Evolutionary conservation across 208 protist genomes (phyloP).

Genomic region (Trypanosoma cruzi): DNA sequence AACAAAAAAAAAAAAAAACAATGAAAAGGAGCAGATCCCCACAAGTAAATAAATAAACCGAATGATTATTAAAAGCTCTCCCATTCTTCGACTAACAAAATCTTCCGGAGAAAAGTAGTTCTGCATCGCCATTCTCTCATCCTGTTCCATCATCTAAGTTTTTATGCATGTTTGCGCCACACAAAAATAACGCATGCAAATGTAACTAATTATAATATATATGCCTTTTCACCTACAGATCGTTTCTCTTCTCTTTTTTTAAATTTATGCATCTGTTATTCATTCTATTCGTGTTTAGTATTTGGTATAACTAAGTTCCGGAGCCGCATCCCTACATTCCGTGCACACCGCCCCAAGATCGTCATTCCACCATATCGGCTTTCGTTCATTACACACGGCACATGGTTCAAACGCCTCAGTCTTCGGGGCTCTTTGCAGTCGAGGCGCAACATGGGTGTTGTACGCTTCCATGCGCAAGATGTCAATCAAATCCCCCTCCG

Average conservation of each 20-base stretch:
- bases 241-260: background rate
- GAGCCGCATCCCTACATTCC: conserved; percentile 54
- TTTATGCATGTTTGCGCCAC: too few species aligned
- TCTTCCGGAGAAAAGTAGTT: too few species aligned
- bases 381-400: conserved; percentile 64
- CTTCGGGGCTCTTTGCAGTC: conserved; percentile 78
- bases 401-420: conserved; percentile 86
- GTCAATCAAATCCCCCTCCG: conserved; percentile 52
- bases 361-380: conserved; percentile 78
- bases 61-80: too few species aligned
- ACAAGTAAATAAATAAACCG: too few species aligned
- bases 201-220: background rate
- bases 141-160: too few species aligned
- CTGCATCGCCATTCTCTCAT: too few species aligned
- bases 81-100: too few species aligned
- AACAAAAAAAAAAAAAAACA: too few species aligned
- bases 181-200: background rate
- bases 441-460: conserved; percentile 67
- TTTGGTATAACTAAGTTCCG: conserved; percentile 47
- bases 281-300: conserved; percentile 33
- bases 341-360: conserved; percentile 74
- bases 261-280: background rate
- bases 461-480: conserved; percentile 73
- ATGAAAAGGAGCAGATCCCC: too few species aligned
- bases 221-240: background rate